Evolutionary conservation across 148 eudicot species (phyloP).

Genomic region (Diospyros kaki): DNA sequence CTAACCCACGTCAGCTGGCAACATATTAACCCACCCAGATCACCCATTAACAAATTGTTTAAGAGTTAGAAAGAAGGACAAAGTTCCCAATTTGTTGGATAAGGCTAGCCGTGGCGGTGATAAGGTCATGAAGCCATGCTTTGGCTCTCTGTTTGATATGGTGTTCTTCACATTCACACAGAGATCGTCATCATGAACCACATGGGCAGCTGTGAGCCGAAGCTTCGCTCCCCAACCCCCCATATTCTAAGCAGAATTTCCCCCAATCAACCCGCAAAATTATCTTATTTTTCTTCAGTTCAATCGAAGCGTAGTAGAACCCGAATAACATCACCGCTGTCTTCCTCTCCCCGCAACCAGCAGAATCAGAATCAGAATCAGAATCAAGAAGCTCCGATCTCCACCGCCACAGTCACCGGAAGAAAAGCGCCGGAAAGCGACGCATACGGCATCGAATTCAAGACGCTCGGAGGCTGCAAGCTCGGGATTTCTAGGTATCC

Average conservation of each 20-base stretch:
- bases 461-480: conserved; percentile 66
- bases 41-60: too few relatives aligned
- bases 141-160: too few relatives aligned
- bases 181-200: too few relatives aligned
- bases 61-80: too few relatives aligned
- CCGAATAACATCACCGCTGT: conserved; percentile 8
- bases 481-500: conserved; percentile 85
- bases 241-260: conserved; percentile 33
- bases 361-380: conserved; percentile 4
- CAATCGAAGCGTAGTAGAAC: conserved; percentile 30
- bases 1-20: too few relatives aligned
- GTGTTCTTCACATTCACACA: too few relatives aligned
- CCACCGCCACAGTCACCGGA: conserved; percentile 18
- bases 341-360: conserved; percentile 27
- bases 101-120: too few relatives aligned
- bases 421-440: conserved; percentile 19
- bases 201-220: too few relatives aligned
- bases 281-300: conserved; percentile 12
- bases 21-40: too few relatives aligned
- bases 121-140: too few relatives aligned
- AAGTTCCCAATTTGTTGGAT: too few relatives aligned
- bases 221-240: conserved; percentile 32
- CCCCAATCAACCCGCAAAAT: conserved; percentile 16
- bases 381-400: conserved; percentile 15
- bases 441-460: conserved; percentile 39